Evolutionary conservation across 805 yeast genomes (phyloP), one percentile per base, ranked within the genome.

Genomic region (Ogataea paraovalis): DNA sequence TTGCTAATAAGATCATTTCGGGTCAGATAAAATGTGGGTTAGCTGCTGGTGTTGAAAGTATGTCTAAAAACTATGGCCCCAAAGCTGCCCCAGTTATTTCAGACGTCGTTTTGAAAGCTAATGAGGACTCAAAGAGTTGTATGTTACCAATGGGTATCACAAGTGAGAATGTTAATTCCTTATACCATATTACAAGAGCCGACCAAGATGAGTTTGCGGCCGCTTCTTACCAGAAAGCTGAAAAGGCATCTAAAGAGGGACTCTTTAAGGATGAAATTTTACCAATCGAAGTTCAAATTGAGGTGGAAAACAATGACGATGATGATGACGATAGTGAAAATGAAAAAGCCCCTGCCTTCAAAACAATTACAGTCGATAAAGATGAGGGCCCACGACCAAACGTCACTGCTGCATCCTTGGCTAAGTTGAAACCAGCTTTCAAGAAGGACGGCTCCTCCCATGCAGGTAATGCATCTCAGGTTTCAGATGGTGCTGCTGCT

Each of bases 381-480:
- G 72, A 68, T 44, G 96, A 91, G 65, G 98, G 98, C 10, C 94
- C 96, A 64, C 81, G 98, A 67, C 71, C 75, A 58, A 87, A 87
- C 51, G 96, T 89, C 51, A 89, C 96, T 39, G 80, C 90, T 36
- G 82, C 78, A 55, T 79, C 87, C 5, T 76, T 92, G 56, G 73
- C 75, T 47, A 89, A 84, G 67, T 71, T 92, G 58, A 83, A 76
- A 69, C 96, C 98, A 13, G 96, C 97, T 10, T 92, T 92, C 76
- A 78, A 76, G 59, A 76, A 80, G 52, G 83, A 83, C 55, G 98
- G 98, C 50, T 65, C 84, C 32, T 89, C 98, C 8, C 91, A 87
- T 55, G 98, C 98, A 30, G 98, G 98, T 59, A 92, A 92, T 68
- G 88, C 98, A 2, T 92, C 97, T 0, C 98, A 92, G 71, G 86